Percentiles rank a stretch among this genome's conserved stretches.
These are phyloP conservation scores for Penicillium lagena DNA, from an alignment of 495 filamentous ascomycete species.

Conservation along the genomic window DNA sequence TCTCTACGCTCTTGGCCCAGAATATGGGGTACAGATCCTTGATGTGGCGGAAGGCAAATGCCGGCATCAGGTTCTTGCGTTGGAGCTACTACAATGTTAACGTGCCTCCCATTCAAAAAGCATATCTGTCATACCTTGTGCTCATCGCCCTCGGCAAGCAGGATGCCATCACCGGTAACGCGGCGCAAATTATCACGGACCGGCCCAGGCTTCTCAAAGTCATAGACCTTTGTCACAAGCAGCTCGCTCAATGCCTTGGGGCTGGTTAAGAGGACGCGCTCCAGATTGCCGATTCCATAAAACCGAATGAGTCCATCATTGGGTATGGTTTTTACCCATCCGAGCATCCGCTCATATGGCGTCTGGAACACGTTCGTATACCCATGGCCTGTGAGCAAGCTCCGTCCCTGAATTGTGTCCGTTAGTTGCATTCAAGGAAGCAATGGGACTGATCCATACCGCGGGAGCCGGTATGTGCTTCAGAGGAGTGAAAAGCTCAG, in stretches of 20 bases:
- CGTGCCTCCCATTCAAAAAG: background rate
- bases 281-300: constrained; percentile 55
- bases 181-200: constrained; percentile 52
- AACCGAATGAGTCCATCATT: constrained; percentile 82
- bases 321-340: constrained; percentile 63
- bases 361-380: constrained; percentile 24
- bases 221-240: constrained; percentile 62
- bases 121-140: constrained; percentile 48
- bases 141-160: constrained; percentile 81
- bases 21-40: constrained; percentile 83
- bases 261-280: constrained; percentile 60
- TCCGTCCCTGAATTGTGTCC: constrained; percentile 16
- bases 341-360: constrained; percentile 47
- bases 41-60: constrained; percentile 78
- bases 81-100: constrained; percentile 39
- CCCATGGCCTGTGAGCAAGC: constrained; percentile 30
- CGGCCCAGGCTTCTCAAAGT: constrained; percentile 66
- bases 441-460: constrained; percentile 14
- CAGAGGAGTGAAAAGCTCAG: constrained; percentile 65
- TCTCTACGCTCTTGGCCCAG: constrained; percentile 60
- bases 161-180: constrained; percentile 66
- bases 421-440: too few relatives aligned
- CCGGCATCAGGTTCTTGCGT: constrained; percentile 73
- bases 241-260: constrained; percentile 64
- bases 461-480: constrained; percentile 55